A percentile compares a stretch with the other conserved stretches of the same genome.
Evolutionary conservation across 768 basidiomycete species (phyloP).

Genomic region (Amanita molliuscula): DNA sequence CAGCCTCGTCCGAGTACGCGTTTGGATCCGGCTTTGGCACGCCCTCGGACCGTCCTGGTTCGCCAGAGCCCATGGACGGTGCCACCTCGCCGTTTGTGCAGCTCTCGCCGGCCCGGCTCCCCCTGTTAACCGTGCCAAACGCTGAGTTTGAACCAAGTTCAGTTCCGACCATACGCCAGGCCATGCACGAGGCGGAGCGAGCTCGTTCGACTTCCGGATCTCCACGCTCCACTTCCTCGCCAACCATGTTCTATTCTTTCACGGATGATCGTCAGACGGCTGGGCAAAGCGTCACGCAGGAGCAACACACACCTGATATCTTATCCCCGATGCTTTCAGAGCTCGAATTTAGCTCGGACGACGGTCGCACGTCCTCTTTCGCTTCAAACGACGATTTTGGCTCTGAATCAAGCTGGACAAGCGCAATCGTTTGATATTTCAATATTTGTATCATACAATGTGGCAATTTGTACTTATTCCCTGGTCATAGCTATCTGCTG

Average conservation of each 20-base stretch:
- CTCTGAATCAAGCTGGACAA: constrained; percentile 4
- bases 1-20: neutral
- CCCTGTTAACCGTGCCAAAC: neutral
- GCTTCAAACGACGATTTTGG: neutral
- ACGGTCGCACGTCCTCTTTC: neutral
- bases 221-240: neutral
- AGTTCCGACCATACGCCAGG: constrained; percentile 1
- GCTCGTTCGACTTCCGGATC: neutral
- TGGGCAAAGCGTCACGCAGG: neutral
- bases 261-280: neutral
- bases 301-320: neutral
- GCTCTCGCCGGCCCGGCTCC: neutral
- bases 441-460: neutral
- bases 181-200: no score
- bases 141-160: neutral
- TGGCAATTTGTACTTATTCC: neutral
- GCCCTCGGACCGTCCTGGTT: neutral
- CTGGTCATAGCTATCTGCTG: neutral
- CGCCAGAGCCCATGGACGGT: neutral
- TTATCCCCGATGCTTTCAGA: constrained; percentile 4
- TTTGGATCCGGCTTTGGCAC: neutral
- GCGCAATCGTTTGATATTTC: neutral
- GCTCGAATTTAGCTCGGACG: constrained; percentile 5
- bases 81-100: neutral
- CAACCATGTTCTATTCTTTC: constrained; percentile 4